Percentiles rank a stretch among this genome's conserved stretches.
phyloP scores from a whole-genome alignment of 2,329 filamentous ascomycete species.

The Aspergillus brunneoviolaceus region DNA sequence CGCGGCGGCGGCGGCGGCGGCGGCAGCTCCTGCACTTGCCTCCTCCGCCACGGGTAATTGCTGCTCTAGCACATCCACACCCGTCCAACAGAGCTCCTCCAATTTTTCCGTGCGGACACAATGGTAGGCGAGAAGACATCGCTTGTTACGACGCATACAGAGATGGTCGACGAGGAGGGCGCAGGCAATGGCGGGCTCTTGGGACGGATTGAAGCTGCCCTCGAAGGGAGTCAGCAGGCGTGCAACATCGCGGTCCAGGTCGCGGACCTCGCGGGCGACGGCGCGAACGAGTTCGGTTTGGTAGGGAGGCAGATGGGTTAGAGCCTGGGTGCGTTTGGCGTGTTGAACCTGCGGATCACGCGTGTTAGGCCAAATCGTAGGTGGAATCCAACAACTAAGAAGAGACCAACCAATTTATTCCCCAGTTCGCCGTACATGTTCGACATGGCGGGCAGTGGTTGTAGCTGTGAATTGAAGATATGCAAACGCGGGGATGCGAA shows the following conservation, averaged over 20 bases:
- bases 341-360: conserved; percentile 70
- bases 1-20: conserved; percentile 30
- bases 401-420: conserved; percentile 69
- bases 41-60: conserved; percentile 54
- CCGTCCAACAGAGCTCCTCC: conserved; percentile 91
- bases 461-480: background rate
- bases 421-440: conserved; percentile 84
- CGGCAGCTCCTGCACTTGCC: conserved; percentile 15
- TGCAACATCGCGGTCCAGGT: conserved; percentile 82
- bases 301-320: conserved; percentile 84
- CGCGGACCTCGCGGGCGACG: conserved; percentile 86
- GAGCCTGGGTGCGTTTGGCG: conserved; percentile 88
- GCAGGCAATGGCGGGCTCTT: conserved; percentile 80
- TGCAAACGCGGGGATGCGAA: background rate
- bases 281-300: conserved; percentile 86
- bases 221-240: conserved; percentile 78
- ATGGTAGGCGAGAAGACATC: conserved; percentile 92
- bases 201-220: conserved; percentile 79
- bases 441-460: background rate
- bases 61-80: conserved; percentile 74
- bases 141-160: conserved; percentile 93
- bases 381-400: background rate
- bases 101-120: conserved; percentile 85
- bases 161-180: conserved; percentile 90
- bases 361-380: background rate